These are phyloP conservation scores for Hymenoscyphus salicellus DNA, from an alignment of 2,329 filamentous ascomycete species.

Conservation along the genomic window DNA sequence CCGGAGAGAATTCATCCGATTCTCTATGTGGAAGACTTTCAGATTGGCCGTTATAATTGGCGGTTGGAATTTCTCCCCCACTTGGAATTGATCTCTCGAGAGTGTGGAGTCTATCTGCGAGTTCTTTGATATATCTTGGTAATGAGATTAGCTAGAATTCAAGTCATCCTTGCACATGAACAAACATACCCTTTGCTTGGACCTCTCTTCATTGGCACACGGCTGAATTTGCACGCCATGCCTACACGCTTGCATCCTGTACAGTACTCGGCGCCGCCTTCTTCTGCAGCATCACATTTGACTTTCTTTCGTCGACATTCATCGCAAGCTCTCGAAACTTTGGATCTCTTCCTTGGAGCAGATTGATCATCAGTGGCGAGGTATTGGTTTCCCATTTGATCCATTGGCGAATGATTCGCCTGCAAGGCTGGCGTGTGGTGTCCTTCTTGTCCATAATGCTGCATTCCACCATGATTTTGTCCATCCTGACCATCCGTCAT, in stretches of 20 bases:
- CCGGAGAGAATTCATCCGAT: constrained; percentile 53
- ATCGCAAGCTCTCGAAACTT: constrained; percentile 85
- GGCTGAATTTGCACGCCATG: constrained; percentile 79
- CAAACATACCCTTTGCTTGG: constrained; percentile 77
- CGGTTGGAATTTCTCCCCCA: constrained; percentile 44
- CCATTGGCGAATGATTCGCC: constrained; percentile 27
- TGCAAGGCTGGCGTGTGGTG: constrained; percentile 23
- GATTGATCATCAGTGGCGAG: constrained; percentile 44
- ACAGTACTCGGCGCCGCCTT: constrained; percentile 70
- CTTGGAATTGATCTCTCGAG: constrained; percentile 72
- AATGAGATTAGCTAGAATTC: constrained; percentile 9
- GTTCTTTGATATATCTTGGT: constrained; percentile 80
- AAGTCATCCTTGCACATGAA: not conserved
- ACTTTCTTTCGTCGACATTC: constrained; percentile 88
- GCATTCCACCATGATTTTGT: constrained; percentile 37
- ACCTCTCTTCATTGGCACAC: constrained; percentile 82
- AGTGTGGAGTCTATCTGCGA: constrained; percentile 78
- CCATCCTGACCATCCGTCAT: constrained; percentile 40
- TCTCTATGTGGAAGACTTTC: constrained; percentile 34
- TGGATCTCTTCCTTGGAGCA: constrained; percentile 69
- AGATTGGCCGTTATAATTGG: constrained; percentile 41
- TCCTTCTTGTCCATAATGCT: constrained; percentile 36
- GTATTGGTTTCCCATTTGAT: constrained; percentile 46
- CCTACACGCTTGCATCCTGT: constrained; percentile 76
- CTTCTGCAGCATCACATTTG: constrained; percentile 78